Evolutionary conservation across 495 filamentous ascomycete species (phyloP).

Genomic region (Xylaria grammica): DNA sequence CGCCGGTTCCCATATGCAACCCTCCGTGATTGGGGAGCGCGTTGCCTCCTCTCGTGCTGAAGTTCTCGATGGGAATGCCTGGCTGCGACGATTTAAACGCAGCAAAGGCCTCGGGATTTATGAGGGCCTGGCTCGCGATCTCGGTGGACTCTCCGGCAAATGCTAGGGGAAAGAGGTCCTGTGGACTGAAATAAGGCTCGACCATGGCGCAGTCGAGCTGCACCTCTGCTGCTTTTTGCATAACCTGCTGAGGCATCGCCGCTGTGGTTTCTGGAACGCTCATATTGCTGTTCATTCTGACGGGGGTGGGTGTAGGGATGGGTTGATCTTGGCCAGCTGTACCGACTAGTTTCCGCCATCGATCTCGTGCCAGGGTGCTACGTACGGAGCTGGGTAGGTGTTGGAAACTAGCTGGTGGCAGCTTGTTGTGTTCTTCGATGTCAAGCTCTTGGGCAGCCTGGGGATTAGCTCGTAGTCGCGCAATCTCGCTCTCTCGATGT

Average conservation of each 20-base stretch:
- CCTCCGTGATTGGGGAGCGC: neutral
- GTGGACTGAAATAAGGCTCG: conserved; percentile 39
- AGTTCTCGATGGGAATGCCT: conserved; percentile 17
- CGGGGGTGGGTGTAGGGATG: neutral
- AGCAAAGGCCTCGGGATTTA: conserved; percentile 5
- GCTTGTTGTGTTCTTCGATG: conserved; percentile 39
- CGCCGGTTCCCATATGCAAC: conserved; percentile 1
- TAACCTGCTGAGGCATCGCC: conserved; percentile 4
- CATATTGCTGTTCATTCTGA: neutral
- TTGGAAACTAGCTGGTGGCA: conserved; percentile 43
- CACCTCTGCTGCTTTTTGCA: conserved; percentile 13
- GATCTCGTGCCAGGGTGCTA: conserved; percentile 41
- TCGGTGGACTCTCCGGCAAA: conserved; percentile 26
- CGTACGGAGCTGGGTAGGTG: conserved; percentile 45
- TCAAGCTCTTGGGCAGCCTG: conserved; percentile 49
- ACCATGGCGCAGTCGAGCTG: conserved; percentile 41
- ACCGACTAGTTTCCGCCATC: conserved; percentile 53
- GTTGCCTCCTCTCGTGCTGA: conserved; percentile 18
- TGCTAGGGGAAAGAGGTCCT: conserved; percentile 31
- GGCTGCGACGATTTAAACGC: conserved; percentile 14
- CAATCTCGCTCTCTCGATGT: conserved; percentile 56
- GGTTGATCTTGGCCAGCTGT: conserved; percentile 33
- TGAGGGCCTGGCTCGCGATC: conserved; percentile 14
- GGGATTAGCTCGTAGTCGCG: conserved; percentile 45
- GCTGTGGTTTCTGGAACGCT: conserved; percentile 18